Conservation (phyloP, 805 yeast genomes). For the Maudiozyma barnettii region DNA sequence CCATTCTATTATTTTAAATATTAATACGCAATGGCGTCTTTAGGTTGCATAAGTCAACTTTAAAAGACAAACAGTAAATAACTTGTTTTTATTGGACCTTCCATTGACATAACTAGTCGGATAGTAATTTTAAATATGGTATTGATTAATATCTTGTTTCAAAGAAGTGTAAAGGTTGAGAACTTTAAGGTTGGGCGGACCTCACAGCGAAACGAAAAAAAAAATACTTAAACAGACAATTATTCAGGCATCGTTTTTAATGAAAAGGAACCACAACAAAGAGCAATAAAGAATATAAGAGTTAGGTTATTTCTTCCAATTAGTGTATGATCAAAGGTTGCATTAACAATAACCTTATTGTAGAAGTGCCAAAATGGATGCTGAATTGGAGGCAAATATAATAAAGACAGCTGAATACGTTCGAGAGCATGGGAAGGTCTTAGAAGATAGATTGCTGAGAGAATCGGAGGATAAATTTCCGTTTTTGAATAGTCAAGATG, state of each 20-base stretch:
- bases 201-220: not conserved
- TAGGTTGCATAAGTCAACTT: no score
- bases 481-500: slow-evolving; percentile 49
- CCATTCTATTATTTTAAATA: slow-evolving; percentile 10
- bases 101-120: not conserved
- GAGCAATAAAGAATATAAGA: not conserved
- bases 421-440: slow-evolving; percentile 52
- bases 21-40: no score
- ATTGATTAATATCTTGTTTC: no score
- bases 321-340: not conserved
- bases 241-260: not conserved
- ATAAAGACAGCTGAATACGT: slow-evolving; percentile 69
- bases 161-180: not conserved
- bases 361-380: slow-evolving; percentile 18
- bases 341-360: not conserved
- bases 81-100: no score
- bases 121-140: no score
- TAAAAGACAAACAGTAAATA: no score
- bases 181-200: not conserved
- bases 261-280: not conserved
- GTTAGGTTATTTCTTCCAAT: not conserved
- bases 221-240: not conserved
- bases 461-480: slow-evolving; percentile 43
- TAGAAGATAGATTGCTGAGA: slow-evolving; percentile 50
- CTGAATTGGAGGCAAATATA: slow-evolving; percentile 39